Percentiles rank a stretch among this genome's conserved stretches.
These are phyloP conservation scores for Chamaenerion angustifolium DNA, from an alignment of 345 rosid species.

Conservation along the genomic window DNA sequence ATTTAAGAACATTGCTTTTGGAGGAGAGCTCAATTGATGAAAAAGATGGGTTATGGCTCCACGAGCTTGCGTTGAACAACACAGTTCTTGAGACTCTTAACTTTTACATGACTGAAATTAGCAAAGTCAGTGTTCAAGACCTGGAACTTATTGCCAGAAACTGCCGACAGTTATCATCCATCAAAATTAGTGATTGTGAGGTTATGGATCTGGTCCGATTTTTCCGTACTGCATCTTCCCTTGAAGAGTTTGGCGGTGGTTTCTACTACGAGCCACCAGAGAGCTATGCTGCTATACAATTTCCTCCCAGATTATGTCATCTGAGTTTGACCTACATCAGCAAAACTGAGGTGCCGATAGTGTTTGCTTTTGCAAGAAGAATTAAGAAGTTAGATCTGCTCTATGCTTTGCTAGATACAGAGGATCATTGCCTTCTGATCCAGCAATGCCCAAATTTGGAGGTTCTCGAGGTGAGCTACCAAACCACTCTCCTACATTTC, in stretches of 20 bases:
- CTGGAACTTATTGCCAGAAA: conserved; percentile 68
- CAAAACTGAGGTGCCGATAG: conserved; percentile 55
- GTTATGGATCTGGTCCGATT: conserved; percentile 53
- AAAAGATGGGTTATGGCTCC: conserved; percentile 79
- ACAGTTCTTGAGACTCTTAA: conserved; percentile 62
- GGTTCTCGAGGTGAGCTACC: conserved; percentile 67
- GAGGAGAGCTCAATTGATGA: conserved; percentile 66
- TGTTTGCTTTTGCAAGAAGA: conserved; percentile 60
- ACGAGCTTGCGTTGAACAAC: conserved; percentile 68
- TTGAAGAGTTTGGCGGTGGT: conserved; percentile 94
- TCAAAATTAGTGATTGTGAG: conserved; percentile 71
- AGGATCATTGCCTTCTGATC: conserved; percentile 71
- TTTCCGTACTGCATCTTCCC: conserved; percentile 44
- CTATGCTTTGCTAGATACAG: conserved; percentile 64
- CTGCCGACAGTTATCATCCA: conserved; percentile 50
- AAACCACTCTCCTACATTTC: conserved; percentile 1
- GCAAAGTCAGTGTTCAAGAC: conserved; percentile 35
- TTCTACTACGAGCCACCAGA: conserved; percentile 40
- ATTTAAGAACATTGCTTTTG: conserved; percentile 53
- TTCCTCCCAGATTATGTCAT: conserved; percentile 53
- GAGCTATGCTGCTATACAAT: conserved; percentile 28
- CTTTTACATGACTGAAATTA: conserved; percentile 70
- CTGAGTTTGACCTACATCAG: conserved; percentile 69
- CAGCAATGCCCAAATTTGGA: conserved; percentile 76
- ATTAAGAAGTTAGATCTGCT: conserved; percentile 82